Conservation (phyloP, 169 alveolate species). For the Eimeria sp. region DNA sequence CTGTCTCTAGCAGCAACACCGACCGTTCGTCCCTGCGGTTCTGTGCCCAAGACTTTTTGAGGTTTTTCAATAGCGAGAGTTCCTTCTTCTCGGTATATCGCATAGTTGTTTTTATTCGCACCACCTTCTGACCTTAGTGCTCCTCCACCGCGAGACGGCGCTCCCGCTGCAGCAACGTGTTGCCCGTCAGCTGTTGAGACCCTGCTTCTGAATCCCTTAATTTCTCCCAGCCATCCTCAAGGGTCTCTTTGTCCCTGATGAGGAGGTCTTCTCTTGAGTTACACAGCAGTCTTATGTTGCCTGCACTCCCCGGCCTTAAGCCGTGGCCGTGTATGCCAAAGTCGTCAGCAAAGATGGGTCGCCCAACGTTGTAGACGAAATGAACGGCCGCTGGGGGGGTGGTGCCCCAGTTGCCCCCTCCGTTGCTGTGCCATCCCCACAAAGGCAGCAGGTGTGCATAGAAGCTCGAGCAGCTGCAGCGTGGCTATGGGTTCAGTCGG, state of each 20-base stretch:
- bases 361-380: conserved; percentile 5
- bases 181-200: conserved; percentile 1
- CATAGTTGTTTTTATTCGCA: background rate
- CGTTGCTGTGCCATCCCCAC: background rate
- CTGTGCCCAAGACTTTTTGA: background rate
- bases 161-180: background rate
- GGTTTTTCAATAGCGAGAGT: background rate
- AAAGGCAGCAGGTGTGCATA: conserved; percentile 28
- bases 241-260: background rate
- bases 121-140: conserved; percentile 37
- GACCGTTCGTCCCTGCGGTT: background rate
- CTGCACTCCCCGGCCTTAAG: background rate
- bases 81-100: background rate
- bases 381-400: conserved; percentile 77
- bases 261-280: background rate
- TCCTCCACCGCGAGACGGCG: background rate
- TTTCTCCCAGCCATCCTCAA: background rate
- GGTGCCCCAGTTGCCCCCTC: conserved; percentile 53
- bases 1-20: conserved; percentile 37
- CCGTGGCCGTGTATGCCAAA: background rate
- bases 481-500: conserved; percentile 73
- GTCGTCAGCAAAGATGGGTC: conserved; percentile 3
- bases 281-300: background rate
- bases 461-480: conserved; percentile 74
- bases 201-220: background rate